These are phyloP conservation scores for Kluyveromyces nonfermentans DNA, from an alignment of 805 yeast genomes.

Conservation along the genomic window DNA sequence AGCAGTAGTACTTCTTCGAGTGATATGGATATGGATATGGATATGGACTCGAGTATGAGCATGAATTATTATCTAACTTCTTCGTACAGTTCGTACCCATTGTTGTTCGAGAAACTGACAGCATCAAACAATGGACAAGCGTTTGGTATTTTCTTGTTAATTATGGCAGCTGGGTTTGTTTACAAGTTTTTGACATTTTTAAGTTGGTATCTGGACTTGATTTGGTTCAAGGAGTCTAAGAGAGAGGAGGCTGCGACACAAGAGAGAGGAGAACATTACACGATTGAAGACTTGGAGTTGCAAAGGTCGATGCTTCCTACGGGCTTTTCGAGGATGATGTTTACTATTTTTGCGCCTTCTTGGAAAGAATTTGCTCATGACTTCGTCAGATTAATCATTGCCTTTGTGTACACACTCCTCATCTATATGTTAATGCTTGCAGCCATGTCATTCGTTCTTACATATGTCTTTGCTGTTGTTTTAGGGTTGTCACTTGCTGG, in stretches of 20 bases:
- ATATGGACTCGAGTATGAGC: slow-evolving; percentile 7
- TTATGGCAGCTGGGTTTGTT: slow-evolving; percentile 50
- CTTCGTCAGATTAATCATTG: slow-evolving; percentile 42
- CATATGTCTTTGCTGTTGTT: slow-evolving; percentile 66
- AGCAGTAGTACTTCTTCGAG: neutral
- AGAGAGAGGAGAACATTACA: slow-evolving; percentile 1
- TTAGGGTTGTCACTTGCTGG: slow-evolving; percentile 64
- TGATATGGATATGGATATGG: slow-evolving; percentile 12
- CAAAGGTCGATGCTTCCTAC: slow-evolving; percentile 17
- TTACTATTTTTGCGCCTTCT: slow-evolving; percentile 22
- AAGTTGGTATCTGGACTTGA: slow-evolving; percentile 57
- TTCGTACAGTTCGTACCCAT: slow-evolving; percentile 46
- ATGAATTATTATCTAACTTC: slow-evolving; percentile 56
- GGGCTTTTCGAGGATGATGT: slow-evolving; percentile 22
- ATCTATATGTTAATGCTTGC: slow-evolving; percentile 72
- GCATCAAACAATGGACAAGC: slow-evolving; percentile 54
- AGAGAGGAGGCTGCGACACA: slow-evolving; percentile 4
- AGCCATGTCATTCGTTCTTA: slow-evolving; percentile 59
- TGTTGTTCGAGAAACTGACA: slow-evolving; percentile 43
- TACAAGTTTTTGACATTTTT: slow-evolving; percentile 52
- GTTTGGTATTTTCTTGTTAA: slow-evolving; percentile 60
- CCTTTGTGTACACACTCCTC: slow-evolving; percentile 54
- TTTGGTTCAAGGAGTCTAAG: slow-evolving; percentile 41
- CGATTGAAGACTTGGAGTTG: slow-evolving; percentile 8
- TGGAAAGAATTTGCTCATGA: slow-evolving; percentile 32